Conservation (phyloP, 1,284 basidiomycete species). For the Ceratobasidium sp. region DNA sequence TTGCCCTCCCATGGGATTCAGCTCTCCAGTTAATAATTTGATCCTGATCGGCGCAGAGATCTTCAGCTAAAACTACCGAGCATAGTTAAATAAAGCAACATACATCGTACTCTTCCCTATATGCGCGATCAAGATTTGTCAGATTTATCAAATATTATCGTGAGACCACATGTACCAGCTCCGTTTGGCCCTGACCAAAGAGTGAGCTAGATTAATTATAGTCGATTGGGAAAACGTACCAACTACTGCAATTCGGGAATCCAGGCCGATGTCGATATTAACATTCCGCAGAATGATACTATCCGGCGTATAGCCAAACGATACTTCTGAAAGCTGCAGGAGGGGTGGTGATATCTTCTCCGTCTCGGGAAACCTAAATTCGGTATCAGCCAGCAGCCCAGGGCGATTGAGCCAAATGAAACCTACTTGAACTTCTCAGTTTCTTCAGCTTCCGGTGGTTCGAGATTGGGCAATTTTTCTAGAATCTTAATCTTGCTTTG, state of each 20-base stretch:
- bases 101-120: conserved; percentile 85
- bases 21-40: conserved; percentile 93
- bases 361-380: conserved; percentile 83
- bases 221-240: conserved; percentile 54
- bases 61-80: background rate
- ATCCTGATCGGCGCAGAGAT: conserved; percentile 66
- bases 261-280: conserved; percentile 91
- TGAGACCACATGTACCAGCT: conserved; percentile 57
- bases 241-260: conserved; percentile 91
- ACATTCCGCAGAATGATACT: conserved; percentile 83
- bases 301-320: conserved; percentile 90
- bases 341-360: conserved; percentile 97
- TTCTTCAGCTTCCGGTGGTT: conserved; percentile 91
- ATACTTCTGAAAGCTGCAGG: conserved; percentile 92
- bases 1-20: conserved; percentile 83
- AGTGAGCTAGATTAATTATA: background rate
- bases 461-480: conserved; percentile 95
- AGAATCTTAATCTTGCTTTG: conserved; percentile 99
- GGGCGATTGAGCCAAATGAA: conserved; percentile 14
- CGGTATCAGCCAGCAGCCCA: background rate
- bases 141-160: background rate
- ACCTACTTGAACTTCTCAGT: conserved; percentile 86
- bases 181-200: conserved; percentile 63
- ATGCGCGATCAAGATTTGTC: conserved; percentile 66
- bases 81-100: conserved; percentile 51